Base-by-base conservation (phyloP, 73 alveolate genomes). In the Paramecium sonneborni region DNA sequence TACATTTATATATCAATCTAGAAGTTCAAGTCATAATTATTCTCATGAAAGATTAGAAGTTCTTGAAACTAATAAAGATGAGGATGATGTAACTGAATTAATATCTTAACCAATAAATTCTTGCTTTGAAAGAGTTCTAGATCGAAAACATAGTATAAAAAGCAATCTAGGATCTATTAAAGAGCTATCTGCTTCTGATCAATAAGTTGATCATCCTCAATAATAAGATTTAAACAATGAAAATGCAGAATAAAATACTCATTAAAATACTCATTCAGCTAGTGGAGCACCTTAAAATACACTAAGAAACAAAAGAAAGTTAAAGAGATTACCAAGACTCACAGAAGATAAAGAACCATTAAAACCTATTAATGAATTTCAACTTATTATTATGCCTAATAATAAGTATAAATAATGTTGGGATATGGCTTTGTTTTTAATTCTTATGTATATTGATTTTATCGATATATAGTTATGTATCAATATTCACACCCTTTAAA, bases 401-500 rank as follows among this genome's bases (percentile, higher is more conserved):
- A 62, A 62, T 21, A 62, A 62, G 18, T 62, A 30, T 10, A 62
- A 62, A 28, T 11, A 62, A 26, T 12, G 2, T 26, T 62, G 84
- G 84, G 84, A 62, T 32, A 10, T 32, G 23, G 84, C 15, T 62
- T 26, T 62, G 39, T 62, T 62, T 26, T 12, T 26, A 12, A 62
- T 62, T 62, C 84, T 62, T 62, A 62, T 62, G 84, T 62, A 62
- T n/a, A 52, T 62, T 62, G 44, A 30, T 23, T 62, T 26, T 10
- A 62, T 30, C 24, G 2, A 62, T 32, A 23, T 62, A 18, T 62
- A 62, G 84, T 26, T 62, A 62, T 62, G 84, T 62, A 4, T 62
- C 84, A 9, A 32, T 74, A 0, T 74, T 74, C 18, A 37, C 87
- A 3, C 87, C 87, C 8, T 74, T 74, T n/a, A 74, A 74, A 34